Evolutionary conservation across 2,329 filamentous ascomycete species (phyloP).

Genomic region (Trichoderma lentiforme): DNA sequence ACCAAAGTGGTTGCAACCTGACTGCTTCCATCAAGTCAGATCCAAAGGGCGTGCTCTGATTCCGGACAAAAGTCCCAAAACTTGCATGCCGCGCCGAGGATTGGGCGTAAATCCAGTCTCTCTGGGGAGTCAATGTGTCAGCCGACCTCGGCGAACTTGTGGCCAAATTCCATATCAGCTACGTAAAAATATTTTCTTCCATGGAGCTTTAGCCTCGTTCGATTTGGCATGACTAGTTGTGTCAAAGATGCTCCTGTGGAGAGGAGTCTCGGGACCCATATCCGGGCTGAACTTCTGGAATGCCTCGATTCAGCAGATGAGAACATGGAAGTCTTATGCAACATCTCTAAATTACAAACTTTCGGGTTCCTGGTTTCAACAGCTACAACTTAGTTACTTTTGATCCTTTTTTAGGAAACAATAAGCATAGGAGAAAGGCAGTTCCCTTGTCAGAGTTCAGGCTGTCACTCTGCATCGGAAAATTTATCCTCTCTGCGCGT

Average conservation of each 20-base stretch:
- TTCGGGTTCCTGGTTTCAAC: background rate
- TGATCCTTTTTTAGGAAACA: background rate
- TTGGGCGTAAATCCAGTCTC: background rate
- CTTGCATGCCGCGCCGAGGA: background rate
- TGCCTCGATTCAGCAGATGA: background rate
- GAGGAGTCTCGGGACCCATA: background rate
- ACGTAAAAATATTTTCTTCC: background rate
- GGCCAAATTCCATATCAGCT: constrained; percentile 1
- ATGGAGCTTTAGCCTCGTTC: background rate
- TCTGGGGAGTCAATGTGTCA: background rate
- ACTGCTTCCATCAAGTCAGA: background rate
- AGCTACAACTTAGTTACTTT: background rate
- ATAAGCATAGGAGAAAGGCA: background rate
- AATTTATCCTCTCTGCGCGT: background rate
- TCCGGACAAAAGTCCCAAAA: background rate
- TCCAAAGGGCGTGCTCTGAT: background rate
- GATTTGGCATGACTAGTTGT: background rate
- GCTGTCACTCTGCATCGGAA: background rate
- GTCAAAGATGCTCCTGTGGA: background rate
- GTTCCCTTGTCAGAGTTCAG: background rate
- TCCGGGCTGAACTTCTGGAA: background rate
- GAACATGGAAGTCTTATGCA: background rate
- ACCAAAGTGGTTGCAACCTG: background rate
- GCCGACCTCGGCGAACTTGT: constrained; percentile 1
- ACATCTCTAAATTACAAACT: background rate